Base-by-base conservation (phyloP, 768 basidiomycete species). In the Termitomyces sp. region DNA sequence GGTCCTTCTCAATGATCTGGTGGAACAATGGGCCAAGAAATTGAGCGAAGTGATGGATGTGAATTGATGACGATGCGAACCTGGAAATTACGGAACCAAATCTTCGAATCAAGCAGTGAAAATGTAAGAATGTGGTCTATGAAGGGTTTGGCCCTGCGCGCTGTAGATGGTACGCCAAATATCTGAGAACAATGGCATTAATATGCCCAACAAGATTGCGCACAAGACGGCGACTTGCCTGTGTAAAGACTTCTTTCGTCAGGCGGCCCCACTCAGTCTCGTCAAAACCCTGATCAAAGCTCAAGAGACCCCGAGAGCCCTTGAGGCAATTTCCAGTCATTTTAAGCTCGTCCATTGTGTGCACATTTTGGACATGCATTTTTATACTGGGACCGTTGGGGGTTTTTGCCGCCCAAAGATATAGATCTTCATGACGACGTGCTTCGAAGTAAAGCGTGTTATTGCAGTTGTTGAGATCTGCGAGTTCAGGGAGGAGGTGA, bases 41-140 rank as follows among this genome's bases (percentile, higher is more conserved):
- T 22, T 51, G 22, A 55, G 28, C 44, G 22, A 34, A 45, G 41
- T 51, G 50, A 47, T 49, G 52, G 29, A 52, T 52, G 22, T 51
- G 22, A 37, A 31, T 37, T 34, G 28, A 37, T 45, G 16, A 26
- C 29, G 41, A 59, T 42, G 68, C 77, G 62, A 57, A 94, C 93
- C 83, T 99, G 97, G 77, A 90, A 99, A 73, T 98, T 98, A 63
- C 97, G 86, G 80, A 98, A 98, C 97, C 97, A 99, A 63, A 98
- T 93, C 71, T 97, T 98, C 67, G 83, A 81, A 77, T 99, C 97
- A 31, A 96, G 81, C 55, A 98, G 79, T 34, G 96, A 97, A 73
- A 99, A 98, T 39, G 94, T 94, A 62, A 98, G 81, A 69, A 99
- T 86, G 68, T 98, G 97, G 74, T 99, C 97, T 67, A 99, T 85